Base-by-base conservation (phyloP, 345 rosid genomes). In the Rhizophora mangle region DNA sequence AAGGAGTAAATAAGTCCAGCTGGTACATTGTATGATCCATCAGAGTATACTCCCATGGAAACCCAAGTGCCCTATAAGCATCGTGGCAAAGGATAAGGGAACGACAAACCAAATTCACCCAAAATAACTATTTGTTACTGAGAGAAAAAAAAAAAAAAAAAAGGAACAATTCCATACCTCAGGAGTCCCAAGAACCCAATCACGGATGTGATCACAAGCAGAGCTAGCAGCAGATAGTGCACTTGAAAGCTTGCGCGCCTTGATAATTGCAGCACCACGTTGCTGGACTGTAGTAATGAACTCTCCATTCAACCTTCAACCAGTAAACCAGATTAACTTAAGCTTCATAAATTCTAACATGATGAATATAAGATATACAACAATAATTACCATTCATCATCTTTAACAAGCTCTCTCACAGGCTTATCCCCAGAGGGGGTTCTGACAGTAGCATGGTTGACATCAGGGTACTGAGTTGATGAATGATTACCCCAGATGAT, bases 401-500 rank as follows among this genome's bases (percentile, higher is more conserved):
- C 87, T 70, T 95, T 87, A 43, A 95, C 84, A 47, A 92, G 98
- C 85, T 82, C 98, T 27, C 90, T 83, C 29, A 83, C 99, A 60
- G 94, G 80, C 78, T 88, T 87, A n/a, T 78, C 97, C 7, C 96
- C 94, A 31, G 91, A 78, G 7, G 90, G 73, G 59, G 89, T 89
- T 16, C 79, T 81, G 30, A 92, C 98, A 65, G 88, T 92, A 34
- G 99, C 99, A 78, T 95, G 99, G 88, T 82, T 92, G 76, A 92
- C 99, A 88, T 95, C 99, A 36, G 99, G 99, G 78, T 95, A 95
- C 77, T 95, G 99, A 57, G 88, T 71, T 65, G 99, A 95, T 39
- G 99, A 95, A 78, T 95, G 99, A 82, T 95, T 95, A 43, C 99
- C 99, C 99, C 99, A 95, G 57, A 95, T 95, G 27, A 95, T 90